phyloP scores from a whole-genome alignment of 2,329 filamentous ascomycete species.

The Pyrenophora teres region DNA sequence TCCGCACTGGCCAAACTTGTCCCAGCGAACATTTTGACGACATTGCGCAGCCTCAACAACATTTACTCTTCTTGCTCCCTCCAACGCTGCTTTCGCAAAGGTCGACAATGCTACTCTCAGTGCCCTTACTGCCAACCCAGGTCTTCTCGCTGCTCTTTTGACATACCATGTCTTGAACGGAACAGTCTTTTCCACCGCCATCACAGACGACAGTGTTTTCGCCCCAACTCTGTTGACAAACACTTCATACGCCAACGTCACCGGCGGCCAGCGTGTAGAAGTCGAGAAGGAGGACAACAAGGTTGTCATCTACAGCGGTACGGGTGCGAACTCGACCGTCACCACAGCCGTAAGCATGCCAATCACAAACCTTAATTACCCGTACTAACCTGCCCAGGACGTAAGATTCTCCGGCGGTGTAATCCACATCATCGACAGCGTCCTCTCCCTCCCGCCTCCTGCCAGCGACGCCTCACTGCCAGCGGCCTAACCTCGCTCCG shows the following conservation, averaged over 20 bases:
- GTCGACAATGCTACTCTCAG: slow-evolving; percentile 46
- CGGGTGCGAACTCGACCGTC: slow-evolving; percentile 57
- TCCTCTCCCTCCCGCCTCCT: slow-evolving; percentile 49
- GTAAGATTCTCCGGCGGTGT: slow-evolving; percentile 53
- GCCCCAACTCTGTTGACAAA: slow-evolving; percentile 57
- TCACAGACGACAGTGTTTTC: slow-evolving; percentile 52
- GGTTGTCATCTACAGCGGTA: slow-evolving; percentile 59
- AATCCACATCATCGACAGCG: slow-evolving; percentile 53
- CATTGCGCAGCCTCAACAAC: slow-evolving; percentile 52
- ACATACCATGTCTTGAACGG: slow-evolving; percentile 65
- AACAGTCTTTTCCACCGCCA: slow-evolving; percentile 47
- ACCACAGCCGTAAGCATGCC: slow-evolving; percentile 52
- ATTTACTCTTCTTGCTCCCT: slow-evolving; percentile 65
- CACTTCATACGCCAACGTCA: slow-evolving; percentile 61
- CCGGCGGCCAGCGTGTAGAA: slow-evolving; percentile 63
- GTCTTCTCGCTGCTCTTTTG: slow-evolving; percentile 53
- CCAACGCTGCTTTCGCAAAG: slow-evolving; percentile 55
- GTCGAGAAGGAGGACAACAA: slow-evolving; percentile 49
- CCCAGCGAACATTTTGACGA: slow-evolving; percentile 41
- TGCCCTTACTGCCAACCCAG: slow-evolving; percentile 35
- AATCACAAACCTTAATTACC: background rate
- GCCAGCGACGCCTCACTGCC: slow-evolving; percentile 38
- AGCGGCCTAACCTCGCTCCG: slow-evolving; percentile 48
- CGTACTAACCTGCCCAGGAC: slow-evolving; percentile 36
- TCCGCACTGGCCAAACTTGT: slow-evolving; percentile 47